Evolutionary conservation across 306 rosid genomes (phyloP).

Genomic region (Vicia villosa): DNA sequence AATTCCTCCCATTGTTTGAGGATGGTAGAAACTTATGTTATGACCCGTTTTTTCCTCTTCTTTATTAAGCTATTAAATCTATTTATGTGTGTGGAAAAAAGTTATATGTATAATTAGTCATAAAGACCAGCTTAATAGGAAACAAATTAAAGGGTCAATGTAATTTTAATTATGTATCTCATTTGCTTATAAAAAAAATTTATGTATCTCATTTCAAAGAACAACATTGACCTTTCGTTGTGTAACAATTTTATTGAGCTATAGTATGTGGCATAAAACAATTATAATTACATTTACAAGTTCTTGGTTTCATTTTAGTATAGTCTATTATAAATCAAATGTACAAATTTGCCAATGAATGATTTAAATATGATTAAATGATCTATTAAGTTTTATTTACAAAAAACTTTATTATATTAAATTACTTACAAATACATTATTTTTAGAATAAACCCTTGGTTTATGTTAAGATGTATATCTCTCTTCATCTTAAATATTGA

Average conservation of each 20-base stretch:
- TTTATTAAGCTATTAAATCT: not conserved
- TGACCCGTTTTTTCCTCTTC: constrained; percentile 39
- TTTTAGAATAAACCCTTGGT: not conserved
- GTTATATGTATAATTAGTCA: not conserved
- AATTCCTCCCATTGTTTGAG: constrained; percentile 16
- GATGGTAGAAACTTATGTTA: constrained; percentile 23
- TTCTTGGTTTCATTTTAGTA: not conserved
- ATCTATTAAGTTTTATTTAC: not conserved
- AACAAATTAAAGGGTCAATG: not conserved
- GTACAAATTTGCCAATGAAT: not conserved
- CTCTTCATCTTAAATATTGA: not conserved
- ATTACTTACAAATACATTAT: not conserved
- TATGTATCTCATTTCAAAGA: not conserved
- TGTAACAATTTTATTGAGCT: not conserved
- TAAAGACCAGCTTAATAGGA: constrained; percentile 9
- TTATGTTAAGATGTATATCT: not conserved
- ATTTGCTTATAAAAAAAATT: too few relatives aligned
- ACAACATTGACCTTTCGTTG: not conserved
- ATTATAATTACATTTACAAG: not conserved
- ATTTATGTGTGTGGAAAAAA: not conserved
- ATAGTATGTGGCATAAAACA: not conserved
- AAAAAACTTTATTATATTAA: not conserved
- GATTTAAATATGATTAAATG: not conserved
- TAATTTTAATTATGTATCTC: too few relatives aligned
- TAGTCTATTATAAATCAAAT: not conserved